These are phyloP conservation scores for Mycena albidolilacea DNA, from an alignment of 768 basidiomycete genomes.

Conservation along the genomic window DNA sequence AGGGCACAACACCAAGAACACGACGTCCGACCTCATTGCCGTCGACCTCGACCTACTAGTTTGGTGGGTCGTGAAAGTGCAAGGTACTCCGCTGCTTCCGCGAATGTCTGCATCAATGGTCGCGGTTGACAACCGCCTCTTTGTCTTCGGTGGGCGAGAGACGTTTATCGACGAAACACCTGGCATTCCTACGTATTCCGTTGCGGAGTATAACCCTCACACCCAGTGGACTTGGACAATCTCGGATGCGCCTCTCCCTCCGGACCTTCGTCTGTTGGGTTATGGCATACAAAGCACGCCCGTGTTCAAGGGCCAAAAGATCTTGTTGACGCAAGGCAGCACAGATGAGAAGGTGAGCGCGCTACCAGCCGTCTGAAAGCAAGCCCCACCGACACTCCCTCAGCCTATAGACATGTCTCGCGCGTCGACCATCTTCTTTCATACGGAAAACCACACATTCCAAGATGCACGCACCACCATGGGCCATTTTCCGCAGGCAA, in stretches of 20 bases:
- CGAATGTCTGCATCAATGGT: constrained; percentile 42
- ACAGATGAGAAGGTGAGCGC: background rate
- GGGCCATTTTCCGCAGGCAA: constrained; percentile 41
- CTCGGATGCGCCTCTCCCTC: constrained; percentile 39
- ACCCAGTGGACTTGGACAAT: constrained; percentile 42
- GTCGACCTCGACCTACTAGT: constrained; percentile 8
- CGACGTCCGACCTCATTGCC: constrained; percentile 18
- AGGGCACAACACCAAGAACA: constrained; percentile 32
- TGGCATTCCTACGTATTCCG: constrained; percentile 39
- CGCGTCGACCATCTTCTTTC: constrained; percentile 40
- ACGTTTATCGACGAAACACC: constrained; percentile 19
- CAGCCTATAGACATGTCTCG: constrained; percentile 32
- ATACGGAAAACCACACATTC: constrained; percentile 42
- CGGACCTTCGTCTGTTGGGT: constrained; percentile 30
- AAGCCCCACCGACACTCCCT: background rate
- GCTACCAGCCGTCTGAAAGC: background rate
- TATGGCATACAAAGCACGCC: constrained; percentile 37
- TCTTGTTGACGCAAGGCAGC: constrained; percentile 42
- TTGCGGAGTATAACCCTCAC: constrained; percentile 34
- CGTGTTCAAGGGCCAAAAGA: constrained; percentile 45
- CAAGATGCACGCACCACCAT: constrained; percentile 29
- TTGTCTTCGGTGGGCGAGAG: constrained; percentile 46
- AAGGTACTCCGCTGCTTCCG: constrained; percentile 5
- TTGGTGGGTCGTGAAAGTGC: constrained; percentile 27
- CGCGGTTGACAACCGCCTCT: constrained; percentile 41